Conservation (phyloP, 2,329 filamentous ascomycete species). For the Magnaporthiopsis poae region DNA sequence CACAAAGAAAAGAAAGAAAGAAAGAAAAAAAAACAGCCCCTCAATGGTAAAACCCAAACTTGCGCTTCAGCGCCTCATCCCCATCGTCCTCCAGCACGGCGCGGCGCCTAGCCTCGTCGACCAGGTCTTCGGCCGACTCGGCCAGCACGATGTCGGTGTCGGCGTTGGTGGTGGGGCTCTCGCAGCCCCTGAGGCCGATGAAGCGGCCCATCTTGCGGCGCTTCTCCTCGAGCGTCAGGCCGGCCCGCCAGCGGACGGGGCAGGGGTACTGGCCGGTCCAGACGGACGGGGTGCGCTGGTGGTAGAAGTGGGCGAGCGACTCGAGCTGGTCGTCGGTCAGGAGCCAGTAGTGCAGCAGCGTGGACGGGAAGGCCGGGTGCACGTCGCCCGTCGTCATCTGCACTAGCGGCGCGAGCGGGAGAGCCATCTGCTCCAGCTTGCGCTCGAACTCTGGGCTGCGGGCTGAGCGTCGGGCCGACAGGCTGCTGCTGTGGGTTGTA, state of each 20-base stretch:
- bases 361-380: slow-evolving; percentile 55
- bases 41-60: slow-evolving; percentile 25
- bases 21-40: too few species aligned
- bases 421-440: slow-evolving; percentile 57
- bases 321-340: slow-evolving; percentile 63
- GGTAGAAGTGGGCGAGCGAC: slow-evolving; percentile 60
- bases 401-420: slow-evolving; percentile 57
- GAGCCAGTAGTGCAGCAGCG: slow-evolving; percentile 62
- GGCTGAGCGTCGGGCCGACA: slow-evolving; percentile 27
- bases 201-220: slow-evolving; percentile 62
- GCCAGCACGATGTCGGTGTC: slow-evolving; percentile 6
- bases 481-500: background rate
- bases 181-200: slow-evolving; percentile 56
- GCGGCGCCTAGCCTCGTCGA: slow-evolving; percentile 30
- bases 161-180: slow-evolving; percentile 21
- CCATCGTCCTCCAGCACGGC: slow-evolving; percentile 28
- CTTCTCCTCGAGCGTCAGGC: slow-evolving; percentile 54
- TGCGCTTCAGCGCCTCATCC: slow-evolving; percentile 39
- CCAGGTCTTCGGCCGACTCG: background rate
- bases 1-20: too few species aligned
- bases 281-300: slow-evolving; percentile 51
- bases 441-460: slow-evolving; percentile 42
- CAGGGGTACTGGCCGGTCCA: slow-evolving; percentile 55
- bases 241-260: slow-evolving; percentile 51
- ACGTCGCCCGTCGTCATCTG: slow-evolving; percentile 51